Base-by-base conservation (phyloP, 495 filamentous ascomycete species). In the Trichoderma orchidacearum region DNA sequence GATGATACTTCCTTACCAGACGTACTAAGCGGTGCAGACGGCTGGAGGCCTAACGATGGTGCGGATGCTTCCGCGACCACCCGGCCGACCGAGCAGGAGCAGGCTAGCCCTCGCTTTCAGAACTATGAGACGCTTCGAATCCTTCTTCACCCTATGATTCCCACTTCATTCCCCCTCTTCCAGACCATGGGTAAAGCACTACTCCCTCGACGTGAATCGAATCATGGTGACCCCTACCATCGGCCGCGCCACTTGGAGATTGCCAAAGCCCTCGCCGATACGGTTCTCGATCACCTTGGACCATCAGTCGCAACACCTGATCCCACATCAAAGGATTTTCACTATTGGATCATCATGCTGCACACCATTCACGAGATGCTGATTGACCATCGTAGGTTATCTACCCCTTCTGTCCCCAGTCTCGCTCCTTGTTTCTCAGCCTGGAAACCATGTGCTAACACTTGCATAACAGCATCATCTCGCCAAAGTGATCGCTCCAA, bases 281-380 rank as follows among this genome's bases (percentile, higher is more conserved):
- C 81, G 51, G 76, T 88, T 35, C 67, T 94, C 51, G 73, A 78
- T 50, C 84, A 90, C 63, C 68, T 95, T 9, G 60, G 60, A 25
- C 58, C 59, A 18, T 35, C 48, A n/a, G 61, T 54, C 30, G 53
- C 50, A 17, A 53, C 60, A 6, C 57, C 61, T 17, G 56, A 63
- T 30, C 59, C 63, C 15, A 36, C 61, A 41, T 57, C 68, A n/a
- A 75, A 66, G 27, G 75, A 78, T 54, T 86, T 89, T 62, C 80
- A 83, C 1, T 92, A 93, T 65, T 88, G 85, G 75, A 86, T 89
- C 55, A 80, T 89, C 29, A 85, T 89, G 64, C 69, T 95, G 13
- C 83, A 85, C 50, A 83, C 85, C 0, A 71, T 94, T 35, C 84
- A 84, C 30, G 85, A 89, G 59, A 75, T 95, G 63, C 72, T 95